These are phyloP conservation scores for Bassia scoparia DNA, from an alignment of 148 eudicot genomes.

Conservation along the genomic window DNA sequence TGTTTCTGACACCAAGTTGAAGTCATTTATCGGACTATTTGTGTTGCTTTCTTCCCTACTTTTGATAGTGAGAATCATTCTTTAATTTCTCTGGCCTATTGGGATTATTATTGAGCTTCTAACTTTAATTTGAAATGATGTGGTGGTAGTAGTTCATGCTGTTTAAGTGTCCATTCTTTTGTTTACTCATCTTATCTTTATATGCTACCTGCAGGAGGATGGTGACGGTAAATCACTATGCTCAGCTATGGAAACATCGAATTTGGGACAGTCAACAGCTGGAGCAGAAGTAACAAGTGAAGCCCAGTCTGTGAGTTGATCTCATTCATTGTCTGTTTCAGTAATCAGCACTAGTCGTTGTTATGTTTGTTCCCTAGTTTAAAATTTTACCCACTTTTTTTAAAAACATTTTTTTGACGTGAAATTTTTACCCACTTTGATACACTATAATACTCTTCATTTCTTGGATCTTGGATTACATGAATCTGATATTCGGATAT, in stretches of 20 bases:
- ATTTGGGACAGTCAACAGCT: slow-evolving; percentile 19
- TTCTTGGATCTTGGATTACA: not conserved
- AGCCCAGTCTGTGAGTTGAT: slow-evolving; percentile 20
- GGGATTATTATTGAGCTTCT: not conserved
- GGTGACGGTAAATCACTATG: slow-evolving; percentile 21
- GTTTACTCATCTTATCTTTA: not conserved
- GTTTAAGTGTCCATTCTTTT: not conserved
- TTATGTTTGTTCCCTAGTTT: not conserved
- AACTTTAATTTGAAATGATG: not conserved
- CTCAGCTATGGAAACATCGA: slow-evolving; percentile 28
- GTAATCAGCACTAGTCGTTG: not conserved
- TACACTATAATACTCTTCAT: too few relatives aligned
- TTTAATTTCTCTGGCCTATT: not conserved
- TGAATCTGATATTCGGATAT: not conserved
- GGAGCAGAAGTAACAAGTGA: slow-evolving; percentile 18
- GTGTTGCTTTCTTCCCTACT: too few relatives aligned
- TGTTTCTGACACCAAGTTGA: too few relatives aligned
- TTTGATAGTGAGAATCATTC: too few relatives aligned
- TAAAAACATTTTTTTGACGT: too few relatives aligned
- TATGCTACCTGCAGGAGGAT: slow-evolving; percentile 27
- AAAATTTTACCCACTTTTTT: too few relatives aligned
- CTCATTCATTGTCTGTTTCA: not conserved
- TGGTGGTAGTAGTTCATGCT: not conserved
- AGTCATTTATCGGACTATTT: too few relatives aligned
- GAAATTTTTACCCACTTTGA: too few relatives aligned